These are phyloP conservation scores for Penicillium fuscoglaucum DNA, from an alignment of 2,329 filamentous ascomycete genomes.

Conservation along the genomic window DNA sequence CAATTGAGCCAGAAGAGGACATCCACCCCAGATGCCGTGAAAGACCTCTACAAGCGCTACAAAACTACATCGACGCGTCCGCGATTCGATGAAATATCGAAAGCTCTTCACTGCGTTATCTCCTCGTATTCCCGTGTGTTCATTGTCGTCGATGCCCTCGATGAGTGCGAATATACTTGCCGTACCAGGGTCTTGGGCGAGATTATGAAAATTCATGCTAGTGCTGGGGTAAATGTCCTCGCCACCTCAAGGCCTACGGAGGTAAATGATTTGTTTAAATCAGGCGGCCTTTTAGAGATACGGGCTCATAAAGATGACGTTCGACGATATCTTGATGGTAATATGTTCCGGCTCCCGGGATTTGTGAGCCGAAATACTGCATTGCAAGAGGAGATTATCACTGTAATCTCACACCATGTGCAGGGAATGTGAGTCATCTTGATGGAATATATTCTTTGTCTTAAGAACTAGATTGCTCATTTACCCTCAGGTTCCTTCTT, in stretches of 20 bases:
- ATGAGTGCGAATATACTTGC: slow-evolving; percentile 27
- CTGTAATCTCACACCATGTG: slow-evolving; percentile 24
- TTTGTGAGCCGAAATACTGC: slow-evolving; percentile 16
- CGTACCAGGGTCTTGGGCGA: slow-evolving; percentile 10
- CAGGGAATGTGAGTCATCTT: slow-evolving; percentile 36
- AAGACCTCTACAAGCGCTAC: slow-evolving; percentile 29
- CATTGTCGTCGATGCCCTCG: slow-evolving; percentile 37
- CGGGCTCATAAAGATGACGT: slow-evolving; percentile 37
- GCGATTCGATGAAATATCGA: slow-evolving; percentile 24
- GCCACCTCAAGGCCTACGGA: slow-evolving; percentile 36
- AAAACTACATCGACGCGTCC: slow-evolving; percentile 22
- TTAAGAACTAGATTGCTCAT: not conserved
- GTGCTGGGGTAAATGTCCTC: slow-evolving; percentile 28
- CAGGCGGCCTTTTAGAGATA: slow-evolving; percentile 30
- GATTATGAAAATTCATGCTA: slow-evolving; percentile 25
- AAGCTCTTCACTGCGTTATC: slow-evolving; percentile 18
- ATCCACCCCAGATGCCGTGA: slow-evolving; percentile 30
- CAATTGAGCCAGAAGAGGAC: slow-evolving; percentile 36
- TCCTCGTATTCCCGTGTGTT: slow-evolving; percentile 22
- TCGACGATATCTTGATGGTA: slow-evolving; percentile 28
- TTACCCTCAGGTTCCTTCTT: slow-evolving; percentile 28
- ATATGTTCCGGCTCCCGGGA: slow-evolving; percentile 21
- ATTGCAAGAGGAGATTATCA: slow-evolving; percentile 25
- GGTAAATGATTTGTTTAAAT: slow-evolving; percentile 24
- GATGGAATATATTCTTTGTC: too few relatives aligned